Evolutionary conservation across 805 yeast genomes (phyloP).

Genomic region (Wickerhamomyces alni): DNA sequence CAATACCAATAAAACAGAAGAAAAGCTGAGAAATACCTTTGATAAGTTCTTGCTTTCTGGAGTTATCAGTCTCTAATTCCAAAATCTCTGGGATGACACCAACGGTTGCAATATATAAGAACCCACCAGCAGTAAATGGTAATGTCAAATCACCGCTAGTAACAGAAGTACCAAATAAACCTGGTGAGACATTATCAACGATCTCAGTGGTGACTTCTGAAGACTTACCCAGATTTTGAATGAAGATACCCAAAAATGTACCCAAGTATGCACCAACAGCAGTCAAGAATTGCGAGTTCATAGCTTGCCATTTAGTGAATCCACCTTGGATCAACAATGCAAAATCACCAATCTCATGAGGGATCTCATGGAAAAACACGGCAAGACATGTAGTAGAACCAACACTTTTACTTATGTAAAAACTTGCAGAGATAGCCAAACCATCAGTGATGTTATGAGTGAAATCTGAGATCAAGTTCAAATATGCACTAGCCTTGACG

Average conservation of each 20-base stretch:
- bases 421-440: constrained; percentile 65
- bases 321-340: constrained; percentile 69
- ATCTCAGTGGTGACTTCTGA: not conserved
- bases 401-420: constrained; percentile 49
- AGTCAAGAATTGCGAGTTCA: constrained; percentile 61
- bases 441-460: constrained; percentile 78
- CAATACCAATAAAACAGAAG: constrained; percentile 48
- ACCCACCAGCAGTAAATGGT: constrained; percentile 76
- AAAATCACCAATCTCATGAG: constrained; percentile 79
- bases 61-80: constrained; percentile 31
- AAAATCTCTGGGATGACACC: constrained; percentile 73
- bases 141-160: constrained; percentile 45
- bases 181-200: constrained; percentile 21
- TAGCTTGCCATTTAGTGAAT: constrained; percentile 56
- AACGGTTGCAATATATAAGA: constrained; percentile 64
- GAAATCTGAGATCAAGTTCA: constrained; percentile 65
- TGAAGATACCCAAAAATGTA: constrained; percentile 53
- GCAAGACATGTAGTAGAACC: constrained; percentile 70
- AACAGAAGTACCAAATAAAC: constrained; percentile 47
- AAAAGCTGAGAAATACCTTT: constrained; percentile 41
- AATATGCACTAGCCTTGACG: constrained; percentile 42
- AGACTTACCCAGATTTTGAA: constrained; percentile 35
- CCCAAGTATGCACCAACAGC: constrained; percentile 63
- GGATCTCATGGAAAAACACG: constrained; percentile 70
- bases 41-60: constrained; percentile 32